Percentiles rank a stretch among this genome's conserved stretches.
Conservation (phyloP, 306 rosid species). For the Alnus glutinosa region DNA sequence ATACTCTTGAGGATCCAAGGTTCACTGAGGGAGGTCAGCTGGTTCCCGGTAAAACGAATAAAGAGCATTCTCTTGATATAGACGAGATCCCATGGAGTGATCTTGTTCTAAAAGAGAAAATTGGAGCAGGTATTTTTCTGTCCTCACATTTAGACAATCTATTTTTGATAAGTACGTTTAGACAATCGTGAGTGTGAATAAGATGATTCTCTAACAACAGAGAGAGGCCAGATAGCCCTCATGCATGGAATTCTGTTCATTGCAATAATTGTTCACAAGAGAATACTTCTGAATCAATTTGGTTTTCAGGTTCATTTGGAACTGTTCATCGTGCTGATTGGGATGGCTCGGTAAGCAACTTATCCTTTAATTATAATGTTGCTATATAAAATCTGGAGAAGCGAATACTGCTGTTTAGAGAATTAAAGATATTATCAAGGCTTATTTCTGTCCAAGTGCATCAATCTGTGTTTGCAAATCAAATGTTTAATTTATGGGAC, state of each 20-base stretch:
- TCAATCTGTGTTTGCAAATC: conserved; percentile 13
- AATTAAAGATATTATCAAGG: not conserved
- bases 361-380: not conserved
- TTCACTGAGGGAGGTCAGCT: conserved; percentile 57
- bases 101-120: conserved; percentile 78
- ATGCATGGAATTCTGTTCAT: conserved; percentile 30
- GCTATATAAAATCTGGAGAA: conserved; percentile 1
- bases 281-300: conserved; percentile 21
- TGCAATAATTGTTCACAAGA: conserved; percentile 5
- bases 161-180: not conserved
- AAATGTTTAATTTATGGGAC: not conserved
- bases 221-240: conserved; percentile 17
- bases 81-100: conserved; percentile 86
- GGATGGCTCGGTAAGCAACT: conserved; percentile 89
- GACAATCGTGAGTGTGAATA: not conserved
- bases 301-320: conserved; percentile 92
- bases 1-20: conserved; percentile 45
- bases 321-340: conserved; percentile 99
- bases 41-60: conserved; percentile 47
- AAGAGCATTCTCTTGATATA: conserved; percentile 54
- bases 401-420: not conserved
- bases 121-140: conserved; percentile 78
- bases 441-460: not conserved
- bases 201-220: conserved; percentile 27
- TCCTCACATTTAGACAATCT: not conserved